Percentiles rank a stretch among this genome's conserved stretches.
Evolutionary conservation across 495 filamentous ascomycete species (phyloP).

Genomic region (Cercophora samala): DNA sequence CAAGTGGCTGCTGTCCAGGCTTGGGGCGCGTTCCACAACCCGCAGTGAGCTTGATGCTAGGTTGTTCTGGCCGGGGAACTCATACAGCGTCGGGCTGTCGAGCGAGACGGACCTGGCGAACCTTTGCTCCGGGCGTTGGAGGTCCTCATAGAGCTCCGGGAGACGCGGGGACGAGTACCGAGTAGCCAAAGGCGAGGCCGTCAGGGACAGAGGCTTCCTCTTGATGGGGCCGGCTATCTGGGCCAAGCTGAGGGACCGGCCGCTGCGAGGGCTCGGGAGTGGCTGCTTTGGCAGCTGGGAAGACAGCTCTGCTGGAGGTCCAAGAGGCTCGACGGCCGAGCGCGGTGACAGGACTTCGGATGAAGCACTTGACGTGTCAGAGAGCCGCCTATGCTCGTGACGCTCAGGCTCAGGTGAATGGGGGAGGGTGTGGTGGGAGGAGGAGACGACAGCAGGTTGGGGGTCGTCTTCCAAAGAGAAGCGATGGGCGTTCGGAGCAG

Average conservation of each 20-base stretch:
- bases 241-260: conserved; percentile 34
- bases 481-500: conserved; percentile 17
- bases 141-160: conserved; percentile 34
- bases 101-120: conserved; percentile 50
- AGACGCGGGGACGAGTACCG: conserved; percentile 49
- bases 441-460: no score
- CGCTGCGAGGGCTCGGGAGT: conserved; percentile 31
- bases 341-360: conserved; percentile 23
- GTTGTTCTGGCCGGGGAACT: conserved; percentile 42
- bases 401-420: not conserved
- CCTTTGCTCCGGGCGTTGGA: conserved; percentile 45
- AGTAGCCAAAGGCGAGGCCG: conserved; percentile 49
- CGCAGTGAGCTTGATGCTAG: conserved; percentile 21
- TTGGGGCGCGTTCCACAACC: conserved; percentile 18
- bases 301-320: conserved; percentile 14
- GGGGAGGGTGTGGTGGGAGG: conserved; percentile 16
- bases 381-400: conserved; percentile 5
- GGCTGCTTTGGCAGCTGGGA: conserved; percentile 14
- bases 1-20: conserved; percentile 26
- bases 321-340: conserved; percentile 23
- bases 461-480: conserved; percentile 9
- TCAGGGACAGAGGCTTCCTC: conserved; percentile 53
- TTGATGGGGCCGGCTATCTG: conserved; percentile 40
- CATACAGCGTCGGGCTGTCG: conserved; percentile 57
- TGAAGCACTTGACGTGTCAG: conserved; percentile 35